Evolutionary conservation across 306 rosid genomes (phyloP), one percentile per base, ranked within the genome.

Genomic region (Quercus ilex): DNA sequence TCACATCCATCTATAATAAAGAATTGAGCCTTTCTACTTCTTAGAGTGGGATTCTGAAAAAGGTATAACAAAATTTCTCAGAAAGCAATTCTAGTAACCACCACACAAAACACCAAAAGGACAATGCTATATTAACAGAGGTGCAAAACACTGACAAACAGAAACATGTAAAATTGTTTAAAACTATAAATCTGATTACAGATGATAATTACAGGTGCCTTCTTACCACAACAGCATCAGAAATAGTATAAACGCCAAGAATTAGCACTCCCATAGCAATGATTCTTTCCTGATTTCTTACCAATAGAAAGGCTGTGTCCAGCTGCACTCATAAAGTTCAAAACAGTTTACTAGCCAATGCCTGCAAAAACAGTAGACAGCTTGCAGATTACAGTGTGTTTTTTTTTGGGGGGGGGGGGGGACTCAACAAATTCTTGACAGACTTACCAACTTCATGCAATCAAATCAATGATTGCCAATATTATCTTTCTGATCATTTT

Each of bases 201-300:
- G 28, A 23, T 55, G 33, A 43, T 65, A 80, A 58, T 18, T 80
- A 65, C 74, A 65, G 23, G 38, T 64, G 73, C 30, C 69, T 14
- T 20, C 55, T 20, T 62, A 72, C 77, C 65, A 21, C 13, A 30
- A 72, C 53, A 35, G 35, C 43, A 14, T 51, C 14, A 60, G 68
- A 60, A 60, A 60, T 25, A 25, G 35, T 13, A 12, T 12, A 60
- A 25, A 60, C 35, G 53, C 69, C 49, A 65, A 31, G 21, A 77
- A 57, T 19, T 10, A 15, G 30, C 68, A 15, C 55, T n/a, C 20
- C 60, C 63, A 74, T 41, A 65, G 15, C 31, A 80, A 55, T 12
- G 31, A 30, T 33, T 30, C 65, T 28, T 41, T 17, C 75, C 26
- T 23, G 68, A 60, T 25, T 60, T 60, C 68, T 60, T 60, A 60